A percentile compares a stretch with the other conserved stretches of the same genome.
Conservation (phyloP, 163 green algal genomes). For the Volvox carteri region DNA sequence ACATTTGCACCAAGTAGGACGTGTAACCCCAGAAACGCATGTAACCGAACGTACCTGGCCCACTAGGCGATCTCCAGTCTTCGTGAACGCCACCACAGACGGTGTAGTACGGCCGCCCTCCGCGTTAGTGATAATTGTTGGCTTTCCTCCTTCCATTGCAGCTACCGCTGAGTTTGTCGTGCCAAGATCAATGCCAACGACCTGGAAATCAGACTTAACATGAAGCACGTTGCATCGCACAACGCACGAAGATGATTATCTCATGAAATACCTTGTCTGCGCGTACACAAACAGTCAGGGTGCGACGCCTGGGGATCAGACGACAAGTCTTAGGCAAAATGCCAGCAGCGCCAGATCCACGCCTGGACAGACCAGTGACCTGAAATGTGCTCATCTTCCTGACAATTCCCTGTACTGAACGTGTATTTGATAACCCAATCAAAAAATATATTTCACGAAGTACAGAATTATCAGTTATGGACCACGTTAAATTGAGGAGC, state of each 20-base stretch:
- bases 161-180: conserved; percentile 98
- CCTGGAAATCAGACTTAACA: too few relatives aligned
- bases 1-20: too few relatives aligned
- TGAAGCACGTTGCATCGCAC: too few relatives aligned
- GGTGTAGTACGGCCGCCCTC: conserved; percentile 98
- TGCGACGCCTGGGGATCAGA: background rate
- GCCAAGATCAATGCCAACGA: conserved; percentile 98
- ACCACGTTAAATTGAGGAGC: background rate
- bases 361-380: background rate
- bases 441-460: background rate
- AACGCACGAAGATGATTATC: too few relatives aligned
- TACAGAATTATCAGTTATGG: background rate
- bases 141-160: conserved; percentile 97
- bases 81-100: conserved; percentile 97
- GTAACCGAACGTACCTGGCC: too few relatives aligned
- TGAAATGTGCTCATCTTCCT: conserved; percentile 12
- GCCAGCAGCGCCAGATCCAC: background rate
- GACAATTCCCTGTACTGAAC: too few relatives aligned
- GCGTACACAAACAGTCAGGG: conserved; percentile 7
- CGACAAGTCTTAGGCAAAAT: background rate
- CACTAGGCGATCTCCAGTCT: conserved; percentile 96
- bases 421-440: too few relatives aligned
- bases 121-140: conserved; percentile 98
- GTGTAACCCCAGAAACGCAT: too few relatives aligned
- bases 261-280: conserved; percentile 44